phyloP scores from a whole-genome alignment of 2,329 filamentous ascomycete genomes.

The Coniochaeta prunicola region DNA sequence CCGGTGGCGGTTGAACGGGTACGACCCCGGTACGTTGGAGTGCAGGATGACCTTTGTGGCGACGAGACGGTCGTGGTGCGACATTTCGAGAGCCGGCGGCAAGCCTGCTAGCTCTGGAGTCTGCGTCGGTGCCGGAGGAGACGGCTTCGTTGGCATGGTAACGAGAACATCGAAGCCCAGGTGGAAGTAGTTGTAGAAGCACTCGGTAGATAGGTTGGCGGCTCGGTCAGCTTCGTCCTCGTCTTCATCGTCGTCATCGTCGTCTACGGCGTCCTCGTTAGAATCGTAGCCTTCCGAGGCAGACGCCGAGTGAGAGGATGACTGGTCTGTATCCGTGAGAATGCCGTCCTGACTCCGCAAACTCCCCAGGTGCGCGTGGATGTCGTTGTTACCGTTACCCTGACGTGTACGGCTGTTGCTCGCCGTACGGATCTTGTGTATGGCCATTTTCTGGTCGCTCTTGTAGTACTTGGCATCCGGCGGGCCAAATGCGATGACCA shows the following conservation, averaged over 20 bases:
- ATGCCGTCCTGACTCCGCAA: neutral
- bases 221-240: slow-evolving; percentile 48
- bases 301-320: slow-evolving; percentile 62
- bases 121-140: slow-evolving; percentile 31
- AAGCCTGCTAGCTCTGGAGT: neutral
- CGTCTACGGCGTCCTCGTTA: slow-evolving; percentile 47
- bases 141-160: slow-evolving; percentile 64
- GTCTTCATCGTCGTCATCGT: slow-evolving; percentile 57
- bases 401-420: slow-evolving; percentile 45
- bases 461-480: slow-evolving; percentile 93
- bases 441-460: slow-evolving; percentile 80
- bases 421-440: slow-evolving; percentile 59
- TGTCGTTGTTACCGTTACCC: slow-evolving; percentile 41
- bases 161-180: slow-evolving; percentile 90
- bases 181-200: slow-evolving; percentile 96
- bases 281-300: slow-evolving; percentile 48
- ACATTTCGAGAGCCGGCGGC: slow-evolving; percentile 41
- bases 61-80: slow-evolving; percentile 56
- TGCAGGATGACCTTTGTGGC: slow-evolving; percentile 91
- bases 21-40: slow-evolving; percentile 90
- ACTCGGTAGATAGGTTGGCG: slow-evolving; percentile 58
- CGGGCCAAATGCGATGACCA: slow-evolving; percentile 83
- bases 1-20: slow-evolving; percentile 91
- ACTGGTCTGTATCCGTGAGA: slow-evolving; percentile 66
- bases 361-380: slow-evolving; percentile 18